Evolutionary conservation across 495 filamentous ascomycete genomes (phyloP).

Genomic region (Tuber microsphaerosporum): DNA sequence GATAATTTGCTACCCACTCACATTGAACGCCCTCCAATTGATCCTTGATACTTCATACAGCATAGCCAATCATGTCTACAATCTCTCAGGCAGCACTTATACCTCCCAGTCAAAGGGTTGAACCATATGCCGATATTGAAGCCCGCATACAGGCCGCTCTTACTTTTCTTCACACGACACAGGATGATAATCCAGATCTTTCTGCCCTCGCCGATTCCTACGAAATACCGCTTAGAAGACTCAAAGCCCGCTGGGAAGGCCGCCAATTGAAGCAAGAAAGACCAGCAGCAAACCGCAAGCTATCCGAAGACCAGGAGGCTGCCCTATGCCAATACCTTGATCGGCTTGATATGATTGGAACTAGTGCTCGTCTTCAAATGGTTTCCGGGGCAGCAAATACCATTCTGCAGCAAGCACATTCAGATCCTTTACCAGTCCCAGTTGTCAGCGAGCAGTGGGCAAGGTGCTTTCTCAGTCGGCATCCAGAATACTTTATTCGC

Average conservation of each 20-base stretch:
- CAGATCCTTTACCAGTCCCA: not conserved
- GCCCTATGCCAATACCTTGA: constrained; percentile 23
- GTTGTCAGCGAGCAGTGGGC: constrained; percentile 20
- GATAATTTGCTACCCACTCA: too few relatives aligned
- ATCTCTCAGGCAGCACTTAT: too few relatives aligned
- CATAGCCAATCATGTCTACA: too few relatives aligned
- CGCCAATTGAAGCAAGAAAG: constrained; percentile 6
- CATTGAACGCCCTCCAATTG: too few relatives aligned
- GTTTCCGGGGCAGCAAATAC: constrained; percentile 21
- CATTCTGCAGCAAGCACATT: constrained; percentile 14
- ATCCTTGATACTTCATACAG: too few relatives aligned
- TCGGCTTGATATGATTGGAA: constrained; percentile 18
- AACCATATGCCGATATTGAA: too few relatives aligned
- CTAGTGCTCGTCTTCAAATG: constrained; percentile 9
- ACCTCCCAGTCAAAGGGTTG: too few relatives aligned
- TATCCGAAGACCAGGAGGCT: constrained; percentile 16
- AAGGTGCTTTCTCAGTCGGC: constrained; percentile 23
- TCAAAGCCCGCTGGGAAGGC: constrained; percentile 9
- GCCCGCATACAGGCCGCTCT: too few relatives aligned
- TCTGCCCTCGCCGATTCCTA: too few relatives aligned
- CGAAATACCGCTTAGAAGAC: not conserved
- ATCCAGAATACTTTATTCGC: constrained; percentile 36
- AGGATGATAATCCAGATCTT: too few relatives aligned
- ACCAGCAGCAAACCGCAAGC: constrained; percentile 9
- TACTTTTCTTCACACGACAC: too few relatives aligned